phyloP scores from a whole-genome alignment of 2,329 filamentous ascomycete species.

The Ceratocystiopsis minuta region DNA sequence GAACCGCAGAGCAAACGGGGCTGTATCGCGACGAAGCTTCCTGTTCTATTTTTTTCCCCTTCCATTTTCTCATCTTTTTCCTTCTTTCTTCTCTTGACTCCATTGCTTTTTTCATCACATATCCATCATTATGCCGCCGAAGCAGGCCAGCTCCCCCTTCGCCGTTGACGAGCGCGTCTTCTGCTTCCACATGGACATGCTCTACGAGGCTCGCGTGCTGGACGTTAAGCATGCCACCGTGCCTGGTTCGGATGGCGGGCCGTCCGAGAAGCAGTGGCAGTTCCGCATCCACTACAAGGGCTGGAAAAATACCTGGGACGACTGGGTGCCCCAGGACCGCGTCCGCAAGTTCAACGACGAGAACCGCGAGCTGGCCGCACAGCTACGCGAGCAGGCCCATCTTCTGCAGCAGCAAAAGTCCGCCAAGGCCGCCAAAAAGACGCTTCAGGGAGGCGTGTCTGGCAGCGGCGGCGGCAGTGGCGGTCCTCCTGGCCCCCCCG shows the following conservation, averaged over 20 bases:
- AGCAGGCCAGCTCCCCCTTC: conserved; percentile 29
- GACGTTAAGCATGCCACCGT: conserved; percentile 54
- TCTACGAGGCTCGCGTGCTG: conserved; percentile 93
- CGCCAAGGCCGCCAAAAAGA: conserved; percentile 21
- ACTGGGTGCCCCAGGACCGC: conserved; percentile 89
- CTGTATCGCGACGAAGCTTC: too few relatives aligned
- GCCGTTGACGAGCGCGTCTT: conserved; percentile 82
- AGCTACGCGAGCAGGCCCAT: conserved; percentile 52
- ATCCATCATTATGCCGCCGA: conserved; percentile 10
- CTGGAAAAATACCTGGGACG: conserved; percentile 99
- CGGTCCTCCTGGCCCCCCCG: too few relatives aligned
- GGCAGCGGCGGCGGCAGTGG: conserved; percentile 21
- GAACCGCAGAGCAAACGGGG: too few relatives aligned
- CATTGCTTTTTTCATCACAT: too few relatives aligned
- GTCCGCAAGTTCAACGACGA: conserved; percentile 89
- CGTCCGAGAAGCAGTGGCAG: conserved; percentile 29
- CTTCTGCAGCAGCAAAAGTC: conserved; percentile 34
- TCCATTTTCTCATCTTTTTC: too few relatives aligned
- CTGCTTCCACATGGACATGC: conserved; percentile 91
- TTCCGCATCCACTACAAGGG: conserved; percentile 98
- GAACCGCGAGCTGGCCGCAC: conserved; percentile 73
- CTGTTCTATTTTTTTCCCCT: too few relatives aligned
- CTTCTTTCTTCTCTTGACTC: too few relatives aligned
- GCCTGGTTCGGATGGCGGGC: conserved; percentile 23
- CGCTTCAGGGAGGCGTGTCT: neutral